Conservation (phyloP, 2,329 filamentous ascomycete species). For the Paecilomyces niveus region DNA sequence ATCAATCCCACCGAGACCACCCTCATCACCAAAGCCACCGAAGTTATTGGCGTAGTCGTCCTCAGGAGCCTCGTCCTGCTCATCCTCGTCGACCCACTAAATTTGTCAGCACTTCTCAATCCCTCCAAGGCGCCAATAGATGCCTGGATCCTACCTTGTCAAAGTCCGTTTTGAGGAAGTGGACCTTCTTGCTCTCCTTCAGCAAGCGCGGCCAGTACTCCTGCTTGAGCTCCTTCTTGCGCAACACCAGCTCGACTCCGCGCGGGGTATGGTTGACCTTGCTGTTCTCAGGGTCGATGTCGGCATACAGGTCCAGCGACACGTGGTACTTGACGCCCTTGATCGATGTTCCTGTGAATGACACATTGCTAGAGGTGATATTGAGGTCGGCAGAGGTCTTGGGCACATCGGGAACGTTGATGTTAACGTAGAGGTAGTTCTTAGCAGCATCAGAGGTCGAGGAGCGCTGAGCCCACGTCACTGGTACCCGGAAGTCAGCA, state of each 20-base stretch:
- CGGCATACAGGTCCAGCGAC: constrained; percentile 78
- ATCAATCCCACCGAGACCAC: constrained; percentile 80
- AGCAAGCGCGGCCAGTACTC: constrained; percentile 94
- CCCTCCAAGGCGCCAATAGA: background rate
- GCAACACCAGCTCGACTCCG: constrained; percentile 81
- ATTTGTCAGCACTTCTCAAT: constrained; percentile 7
- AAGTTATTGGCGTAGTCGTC: constrained; percentile 58
- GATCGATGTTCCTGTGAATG: constrained; percentile 76
- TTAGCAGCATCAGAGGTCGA: constrained; percentile 69
- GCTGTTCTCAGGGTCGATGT: constrained; percentile 79
- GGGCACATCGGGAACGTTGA: constrained; percentile 79
- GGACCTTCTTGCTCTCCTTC: constrained; percentile 81
- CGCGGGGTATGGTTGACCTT: constrained; percentile 84
- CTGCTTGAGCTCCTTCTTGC: constrained; percentile 93
- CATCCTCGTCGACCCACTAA: constrained; percentile 93
- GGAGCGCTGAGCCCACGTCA: constrained; percentile 97
- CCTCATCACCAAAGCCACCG: constrained; percentile 50
- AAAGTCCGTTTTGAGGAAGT: constrained; percentile 98
- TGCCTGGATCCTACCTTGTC: constrained; percentile 62
- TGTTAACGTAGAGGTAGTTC: constrained; percentile 93
- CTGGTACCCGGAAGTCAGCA: constrained; percentile 41
- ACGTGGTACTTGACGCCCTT: constrained; percentile 85
- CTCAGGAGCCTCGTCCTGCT: constrained; percentile 84
- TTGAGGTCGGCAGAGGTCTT: constrained; percentile 72
- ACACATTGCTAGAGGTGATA: constrained; percentile 67